Evolutionary conservation across 148 eudicot species (phyloP).

Genomic region (Talinum fruticosum): DNA sequence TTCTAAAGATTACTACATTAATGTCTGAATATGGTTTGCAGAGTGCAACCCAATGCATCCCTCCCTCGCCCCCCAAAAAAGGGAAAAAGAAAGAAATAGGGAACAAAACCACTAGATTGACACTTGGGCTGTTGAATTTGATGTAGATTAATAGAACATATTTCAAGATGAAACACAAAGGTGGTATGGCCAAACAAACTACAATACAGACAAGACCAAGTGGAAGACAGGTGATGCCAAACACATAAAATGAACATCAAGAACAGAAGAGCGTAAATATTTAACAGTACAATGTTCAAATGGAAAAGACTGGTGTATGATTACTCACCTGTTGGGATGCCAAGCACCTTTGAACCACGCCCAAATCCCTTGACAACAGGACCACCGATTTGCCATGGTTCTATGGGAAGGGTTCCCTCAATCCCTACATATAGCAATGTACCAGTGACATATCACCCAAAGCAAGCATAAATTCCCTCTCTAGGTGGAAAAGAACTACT

Average conservation of each 20-base stretch:
- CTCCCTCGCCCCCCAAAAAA: neutral
- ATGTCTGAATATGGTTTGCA: neutral
- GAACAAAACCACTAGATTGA: neutral
- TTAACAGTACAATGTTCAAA: neutral
- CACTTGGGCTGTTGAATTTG: neutral
- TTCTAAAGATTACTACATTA: neutral
- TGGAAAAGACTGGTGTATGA: neutral
- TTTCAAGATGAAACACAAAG: neutral
- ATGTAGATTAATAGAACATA: neutral
- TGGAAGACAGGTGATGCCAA: too few species aligned
- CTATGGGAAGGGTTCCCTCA: too few species aligned
- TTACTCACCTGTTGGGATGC: too few species aligned
- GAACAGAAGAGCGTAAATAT: neutral
- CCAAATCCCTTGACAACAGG: too few species aligned
- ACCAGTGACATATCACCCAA: constrained; percentile 6
- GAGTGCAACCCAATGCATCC: neutral
- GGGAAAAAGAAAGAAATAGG: neutral
- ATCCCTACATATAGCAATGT: too few species aligned
- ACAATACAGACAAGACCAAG: neutral
- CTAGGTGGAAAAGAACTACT: neutral
- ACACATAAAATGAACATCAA: too few species aligned
- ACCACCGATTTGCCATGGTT: too few species aligned
- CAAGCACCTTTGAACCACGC: too few species aligned
- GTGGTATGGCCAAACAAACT: too few species aligned
- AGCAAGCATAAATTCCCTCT: neutral